Percentiles rank a stretch among this genome's conserved stretches.
phyloP scores from a whole-genome alignment of 1,284 basidiomycete species.

The Papiliotrema fonsecae region DNA sequence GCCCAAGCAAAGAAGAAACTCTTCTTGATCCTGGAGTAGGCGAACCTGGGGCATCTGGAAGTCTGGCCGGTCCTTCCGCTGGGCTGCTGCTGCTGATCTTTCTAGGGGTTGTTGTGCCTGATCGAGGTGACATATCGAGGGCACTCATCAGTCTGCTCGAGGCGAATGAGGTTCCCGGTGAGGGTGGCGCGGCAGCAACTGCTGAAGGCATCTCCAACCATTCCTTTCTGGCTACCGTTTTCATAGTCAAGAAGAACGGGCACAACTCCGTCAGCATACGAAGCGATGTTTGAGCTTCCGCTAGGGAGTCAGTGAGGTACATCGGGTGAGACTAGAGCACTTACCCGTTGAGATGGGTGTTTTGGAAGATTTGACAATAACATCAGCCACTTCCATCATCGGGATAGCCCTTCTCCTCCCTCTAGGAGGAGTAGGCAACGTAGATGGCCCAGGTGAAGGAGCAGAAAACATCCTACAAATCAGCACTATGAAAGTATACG shows the following conservation, averaged over 20 bases:
- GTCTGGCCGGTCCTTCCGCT: not conserved
- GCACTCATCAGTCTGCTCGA: not conserved
- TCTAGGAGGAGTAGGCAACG: constrained; percentile 26
- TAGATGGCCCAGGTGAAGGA: constrained; percentile 22
- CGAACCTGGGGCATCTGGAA: not conserved
- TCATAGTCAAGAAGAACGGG: constrained; percentile 44
- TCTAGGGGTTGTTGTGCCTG: not conserved
- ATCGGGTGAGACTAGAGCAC: constrained; percentile 8
- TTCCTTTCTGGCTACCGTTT: constrained; percentile 37
- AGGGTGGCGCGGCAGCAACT: constrained; percentile 10
- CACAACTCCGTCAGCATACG: constrained; percentile 44
- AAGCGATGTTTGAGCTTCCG: constrained; percentile 46
- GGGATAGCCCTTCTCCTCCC: constrained; percentile 42
- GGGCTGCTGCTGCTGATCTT: not conserved
- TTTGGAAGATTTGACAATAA: constrained; percentile 48
- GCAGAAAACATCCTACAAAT: constrained; percentile 40
- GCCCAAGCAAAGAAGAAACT: not conserved
- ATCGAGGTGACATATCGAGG: not conserved
- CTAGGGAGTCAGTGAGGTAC: constrained; percentile 14
- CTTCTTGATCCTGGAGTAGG: constrained; percentile 2
- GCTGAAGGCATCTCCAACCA: constrained; percentile 47
- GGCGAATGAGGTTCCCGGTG: constrained; percentile 5
- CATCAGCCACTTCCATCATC: constrained; percentile 41
- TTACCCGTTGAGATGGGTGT: constrained; percentile 45
- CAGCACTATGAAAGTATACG: not conserved